Evolutionary conservation across 345 rosid species (phyloP).

Genomic region (Passiflora organensis): DNA sequence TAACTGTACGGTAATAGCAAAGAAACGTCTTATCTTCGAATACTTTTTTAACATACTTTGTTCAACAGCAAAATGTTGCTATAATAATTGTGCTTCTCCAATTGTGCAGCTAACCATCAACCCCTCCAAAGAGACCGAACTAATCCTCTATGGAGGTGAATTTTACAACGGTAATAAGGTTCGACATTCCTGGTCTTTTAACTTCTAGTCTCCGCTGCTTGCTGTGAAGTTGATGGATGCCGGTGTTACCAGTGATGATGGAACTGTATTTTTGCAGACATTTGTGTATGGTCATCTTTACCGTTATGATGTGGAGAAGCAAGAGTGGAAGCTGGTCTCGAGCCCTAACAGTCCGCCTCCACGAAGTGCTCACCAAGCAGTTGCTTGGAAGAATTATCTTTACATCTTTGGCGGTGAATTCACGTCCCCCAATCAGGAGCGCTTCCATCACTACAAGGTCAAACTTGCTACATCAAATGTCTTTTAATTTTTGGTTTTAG

Average conservation of each 20-base stretch:
- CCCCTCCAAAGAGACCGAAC: slow-evolving; percentile 80
- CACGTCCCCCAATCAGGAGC: slow-evolving; percentile 93
- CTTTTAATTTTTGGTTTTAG: background rate
- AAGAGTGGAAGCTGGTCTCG: slow-evolving; percentile 75
- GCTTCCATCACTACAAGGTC: slow-evolving; percentile 97
- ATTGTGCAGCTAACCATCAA: slow-evolving; percentile 58
- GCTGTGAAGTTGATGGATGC: slow-evolving; percentile 2
- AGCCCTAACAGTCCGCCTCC: slow-evolving; percentile 98
- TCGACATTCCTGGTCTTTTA: slow-evolving; percentile 1
- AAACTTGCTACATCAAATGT: slow-evolving; percentile 1
- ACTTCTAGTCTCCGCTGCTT: background rate
- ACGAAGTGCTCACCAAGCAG: slow-evolving; percentile 95
- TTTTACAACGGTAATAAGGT: slow-evolving; percentile 94
- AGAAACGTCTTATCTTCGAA: background rate
- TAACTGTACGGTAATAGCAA: slow-evolving; percentile 65
- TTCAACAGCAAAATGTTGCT: background rate
- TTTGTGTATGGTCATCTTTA: slow-evolving; percentile 87
- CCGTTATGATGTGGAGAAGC: slow-evolving; percentile 84
- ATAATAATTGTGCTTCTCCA: background rate
- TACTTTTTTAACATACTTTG: background rate
- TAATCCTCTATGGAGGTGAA: slow-evolving; percentile 86
- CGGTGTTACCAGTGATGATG: background rate
- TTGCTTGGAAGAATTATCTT: slow-evolving; percentile 94
- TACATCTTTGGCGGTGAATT: slow-evolving; percentile 97
- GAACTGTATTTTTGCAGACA: slow-evolving; percentile 45